Evolutionary conservation across 305 asterid genomes (phyloP).

Genomic region (Ajuga reptans): DNA sequence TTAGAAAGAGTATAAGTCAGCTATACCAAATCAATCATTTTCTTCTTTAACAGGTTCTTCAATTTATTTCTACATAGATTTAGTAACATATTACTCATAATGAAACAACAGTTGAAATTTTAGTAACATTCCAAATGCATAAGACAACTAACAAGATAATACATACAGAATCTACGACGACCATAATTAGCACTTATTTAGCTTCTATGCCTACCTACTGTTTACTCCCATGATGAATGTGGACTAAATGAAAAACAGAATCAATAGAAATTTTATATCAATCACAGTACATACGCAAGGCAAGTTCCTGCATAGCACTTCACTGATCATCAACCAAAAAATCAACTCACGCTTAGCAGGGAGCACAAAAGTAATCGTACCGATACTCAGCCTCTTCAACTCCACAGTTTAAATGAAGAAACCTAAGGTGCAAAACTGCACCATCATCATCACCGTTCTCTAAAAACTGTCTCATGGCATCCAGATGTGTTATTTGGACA

Average conservation of each 20-base stretch:
- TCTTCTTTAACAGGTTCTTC: conserved; percentile 8
- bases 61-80: neutral
- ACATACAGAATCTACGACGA: neutral
- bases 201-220: neutral
- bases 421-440: conserved; percentile 55
- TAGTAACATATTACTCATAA: neutral
- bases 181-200: neutral
- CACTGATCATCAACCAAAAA: conserved; percentile 21
- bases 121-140: neutral
- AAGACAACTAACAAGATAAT: neutral
- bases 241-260: neutral
- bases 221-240: neutral
- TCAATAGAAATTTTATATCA: neutral
- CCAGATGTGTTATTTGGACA: conserved; percentile 68
- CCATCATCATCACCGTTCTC: conserved; percentile 50
- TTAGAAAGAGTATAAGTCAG: conserved; percentile 25
- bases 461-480: conserved; percentile 58
- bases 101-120: neutral
- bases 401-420: conserved; percentile 64
- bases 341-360: conserved; percentile 9
- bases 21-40: conserved; percentile 16
- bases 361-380: conserved; percentile 38
- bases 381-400: conserved; percentile 70
- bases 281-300: conserved; percentile 9
- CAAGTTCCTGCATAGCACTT: neutral